Base-by-base conservation (phyloP, 1,284 basidiomycete species). In the Violaceomyces palustris region DNA sequence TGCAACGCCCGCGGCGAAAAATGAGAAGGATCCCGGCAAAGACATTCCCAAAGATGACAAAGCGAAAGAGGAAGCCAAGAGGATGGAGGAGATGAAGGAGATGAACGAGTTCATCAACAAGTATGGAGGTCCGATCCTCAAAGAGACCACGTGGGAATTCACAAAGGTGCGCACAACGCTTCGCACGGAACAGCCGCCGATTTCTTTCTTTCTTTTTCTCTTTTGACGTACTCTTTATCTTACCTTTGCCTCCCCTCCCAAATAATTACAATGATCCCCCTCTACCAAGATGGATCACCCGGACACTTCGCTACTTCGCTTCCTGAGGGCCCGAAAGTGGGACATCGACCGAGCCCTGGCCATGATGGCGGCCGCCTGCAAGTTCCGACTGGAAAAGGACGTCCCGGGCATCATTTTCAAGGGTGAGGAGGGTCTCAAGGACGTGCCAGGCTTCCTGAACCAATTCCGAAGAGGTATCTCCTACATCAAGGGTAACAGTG, bases 281-380 rank as follows among this genome's bases (percentile, higher is more conserved):
- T 21, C 36, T 18, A n/a, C 10, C 8, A 37, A 58, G 50, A 59
- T 61, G 58, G 73, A 74, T 44, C 47, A 68, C 41, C 68, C 68
- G 12, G 73, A 74, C 43, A 57, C 56, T 33, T 61, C 69, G 19
- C 29, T 68, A 35, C 61, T 74, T 25, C 67, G 73, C 32, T 74
- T 73, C 56, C 52, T 74, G 33, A 67, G 73, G 44, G 73, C 73
- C 24, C 63, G 73, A 39, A 69, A 69, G 50, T 74, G 64, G 63
- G 69, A 74, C 45, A 50, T 73, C 6, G 64, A 71, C 55, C 50
- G 67, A n/a, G 69, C 72, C 6, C 60, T 74, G 23, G 67, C 59
- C 44, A 74, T 74, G 73, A 41, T 64, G 25, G 57, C 67, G 23
- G 69, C 68, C 29, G 69, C 67, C 26, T 48, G 72, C 37, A 69